A percentile compares a stretch with the other conserved stretches of the same genome.
Evolutionary conservation across 2,329 filamentous ascomycete genomes (phyloP).

Genomic region (Xylariaceae sp.): DNA sequence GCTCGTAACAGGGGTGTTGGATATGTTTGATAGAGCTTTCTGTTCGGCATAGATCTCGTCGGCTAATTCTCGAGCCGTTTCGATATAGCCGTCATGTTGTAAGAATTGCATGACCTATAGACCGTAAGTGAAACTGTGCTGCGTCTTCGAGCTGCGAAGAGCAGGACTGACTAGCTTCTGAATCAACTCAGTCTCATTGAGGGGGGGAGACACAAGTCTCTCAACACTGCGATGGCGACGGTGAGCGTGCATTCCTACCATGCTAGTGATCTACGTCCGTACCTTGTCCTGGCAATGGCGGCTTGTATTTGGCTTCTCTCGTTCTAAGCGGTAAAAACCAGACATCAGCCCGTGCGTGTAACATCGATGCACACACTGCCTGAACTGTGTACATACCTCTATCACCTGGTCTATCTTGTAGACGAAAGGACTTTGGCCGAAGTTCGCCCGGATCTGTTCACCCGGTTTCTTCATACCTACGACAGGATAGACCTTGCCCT

Average conservation of each 20-base stretch:
- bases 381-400: conserved; percentile 51
- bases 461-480: conserved; percentile 61
- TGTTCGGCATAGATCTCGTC: conserved; percentile 73
- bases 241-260: conserved; percentile 14
- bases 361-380: too few species aligned
- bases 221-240: conserved; percentile 40
- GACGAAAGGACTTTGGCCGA: conserved; percentile 70
- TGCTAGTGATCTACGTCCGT: conserved; percentile 2
- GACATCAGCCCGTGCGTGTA: too few species aligned
- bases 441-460: conserved; percentile 59
- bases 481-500: conserved; percentile 59
- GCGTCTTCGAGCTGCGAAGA: not conserved
- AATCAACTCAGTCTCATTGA: conserved; percentile 71
- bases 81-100: conserved; percentile 91
- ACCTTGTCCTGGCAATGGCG: conserved; percentile 52
- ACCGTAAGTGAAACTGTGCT: conserved; percentile 11
- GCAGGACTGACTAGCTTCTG: conserved; percentile 61
- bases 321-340: conserved; percentile 36
- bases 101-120: conserved; percentile 72
- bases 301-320: conserved; percentile 54
- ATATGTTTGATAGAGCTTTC: conserved; percentile 58
- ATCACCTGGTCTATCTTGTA: conserved; percentile 90
- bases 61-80: conserved; percentile 84
- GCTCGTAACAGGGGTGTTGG: conserved; percentile 46
- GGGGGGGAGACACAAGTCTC: conserved; percentile 50